Base-by-base conservation (phyloP, 192 early-diverging fungal genomes). In the Entomortierella beljakovae region DNA sequence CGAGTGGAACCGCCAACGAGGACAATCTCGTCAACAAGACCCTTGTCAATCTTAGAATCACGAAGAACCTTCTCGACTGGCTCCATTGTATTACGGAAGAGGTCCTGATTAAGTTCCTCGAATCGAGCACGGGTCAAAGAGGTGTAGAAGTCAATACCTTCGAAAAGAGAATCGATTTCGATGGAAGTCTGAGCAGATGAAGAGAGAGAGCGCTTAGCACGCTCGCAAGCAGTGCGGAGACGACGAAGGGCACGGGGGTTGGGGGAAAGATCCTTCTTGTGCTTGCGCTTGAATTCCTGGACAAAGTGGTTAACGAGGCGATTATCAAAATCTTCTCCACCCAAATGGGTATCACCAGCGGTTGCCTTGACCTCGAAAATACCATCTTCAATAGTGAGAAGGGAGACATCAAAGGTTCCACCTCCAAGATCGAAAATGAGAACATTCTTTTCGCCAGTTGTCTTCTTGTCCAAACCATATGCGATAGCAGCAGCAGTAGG, bases 281-380 rank as follows among this genome's bases (percentile, higher is more conserved):
- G 89, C 92, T 99, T 97, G 89, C 96, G 94, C 92, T 99, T 99
- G 92, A 97, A 97, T 86, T 97, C 94, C 71, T 93, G 88, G 60
- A 83, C 82, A 68, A 99, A 99, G 92, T 96, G 94, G 83, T 92
- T 91, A 80, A 99, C 95, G 33, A 99, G 87, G 80, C 95, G 92
- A 93, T 99, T 98, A 88, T 99, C 97, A 84, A 99, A 99, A 88
- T 99, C 97, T 87, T 97, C 96, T 80, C 97, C 94, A 94, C 97
- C 97, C 85, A 98, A 90, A 82, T 98, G 96, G 68, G 96, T 98
- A 87, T 98, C 95, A 90, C 96, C 97, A 59, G 95, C 94, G 37
- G 95, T 98, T 81, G 97, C 94, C 88, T 95, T 94, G 82, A 98
- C 96, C 87, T 97, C 96, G 69, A 99, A 99, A 82, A 97, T 95